Evolutionary conservation across 2,329 filamentous ascomycete genomes (phyloP).

Genomic region (Sordariomycetes sp.): DNA sequence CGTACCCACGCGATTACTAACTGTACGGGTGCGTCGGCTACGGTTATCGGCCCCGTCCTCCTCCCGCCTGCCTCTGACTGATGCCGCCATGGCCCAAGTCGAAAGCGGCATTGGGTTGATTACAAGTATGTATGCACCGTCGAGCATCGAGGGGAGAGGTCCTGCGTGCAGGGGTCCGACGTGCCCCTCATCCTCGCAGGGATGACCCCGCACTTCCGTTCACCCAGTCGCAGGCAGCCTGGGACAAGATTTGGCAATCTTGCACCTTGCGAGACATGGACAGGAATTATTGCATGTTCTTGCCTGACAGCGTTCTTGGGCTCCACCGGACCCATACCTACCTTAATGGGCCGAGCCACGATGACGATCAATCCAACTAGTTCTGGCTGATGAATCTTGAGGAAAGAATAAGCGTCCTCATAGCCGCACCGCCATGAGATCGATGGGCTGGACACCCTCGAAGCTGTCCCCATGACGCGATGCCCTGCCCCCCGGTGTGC

Average conservation of each 20-base stretch:
- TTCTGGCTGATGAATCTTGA: not conserved
- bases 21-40: no score
- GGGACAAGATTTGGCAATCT: not conserved
- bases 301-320: not conserved
- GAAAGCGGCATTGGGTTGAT: no score
- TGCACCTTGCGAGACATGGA: no score
- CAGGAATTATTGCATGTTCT: no score
- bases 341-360: not conserved
- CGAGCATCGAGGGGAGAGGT: no score
- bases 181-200: not conserved
- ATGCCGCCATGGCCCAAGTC: no score
- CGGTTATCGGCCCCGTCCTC: no score
- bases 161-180: no score
- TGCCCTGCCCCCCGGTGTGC: not conserved
- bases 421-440: not conserved
- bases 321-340: not conserved
- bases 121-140: no score
- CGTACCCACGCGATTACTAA: no score
- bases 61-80: no score
- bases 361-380: not conserved
- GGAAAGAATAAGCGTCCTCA: not conserved
- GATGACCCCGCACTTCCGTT: not conserved
- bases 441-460: not conserved
- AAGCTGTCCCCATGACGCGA: not conserved
- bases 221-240: not conserved